phyloP scores from a whole-genome alignment of 805 yeast genomes.

The Pichia cephalocereana region DNA sequence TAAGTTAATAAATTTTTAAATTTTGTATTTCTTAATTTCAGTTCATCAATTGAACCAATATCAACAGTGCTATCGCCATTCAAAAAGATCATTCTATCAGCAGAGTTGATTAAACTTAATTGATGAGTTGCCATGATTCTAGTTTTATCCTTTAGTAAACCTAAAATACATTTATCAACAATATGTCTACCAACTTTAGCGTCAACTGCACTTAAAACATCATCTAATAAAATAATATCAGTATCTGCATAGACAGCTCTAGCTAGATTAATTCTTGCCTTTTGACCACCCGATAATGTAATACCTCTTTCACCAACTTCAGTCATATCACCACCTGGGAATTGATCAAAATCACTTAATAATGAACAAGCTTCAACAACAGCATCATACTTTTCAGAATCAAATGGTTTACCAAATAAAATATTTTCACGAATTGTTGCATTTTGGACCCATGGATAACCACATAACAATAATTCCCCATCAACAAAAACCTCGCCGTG shows the following conservation, averaged over 20 bases:
- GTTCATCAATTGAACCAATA: conserved; percentile 51
- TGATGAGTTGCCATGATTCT: conserved; percentile 81
- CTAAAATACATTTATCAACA: conserved; percentile 52
- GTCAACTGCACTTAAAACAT: conserved; percentile 63
- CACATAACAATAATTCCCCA: conserved; percentile 47
- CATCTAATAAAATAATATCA: conserved; percentile 54
- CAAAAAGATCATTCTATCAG: conserved; percentile 62
- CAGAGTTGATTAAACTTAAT: conserved; percentile 56
- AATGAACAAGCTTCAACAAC: conserved; percentile 62
- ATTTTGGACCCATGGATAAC: conserved; percentile 78
- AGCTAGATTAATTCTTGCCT: conserved; percentile 65
- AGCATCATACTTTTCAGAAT: conserved; percentile 39
- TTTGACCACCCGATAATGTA: conserved; percentile 84
- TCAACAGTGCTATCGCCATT: conserved; percentile 55
- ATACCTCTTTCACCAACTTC: conserved; percentile 84
- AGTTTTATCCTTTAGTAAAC: conserved; percentile 48
- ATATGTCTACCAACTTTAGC: conserved; percentile 56
- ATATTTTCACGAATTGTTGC: conserved; percentile 71
- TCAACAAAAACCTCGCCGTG: conserved; percentile 42
- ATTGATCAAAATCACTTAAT: conserved; percentile 49
- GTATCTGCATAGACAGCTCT: conserved; percentile 58
- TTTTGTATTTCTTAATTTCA: conserved; percentile 30
- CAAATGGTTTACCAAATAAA: conserved; percentile 50
- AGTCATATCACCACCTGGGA: conserved; percentile 70
- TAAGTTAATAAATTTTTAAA: conserved; percentile 33